Evolutionary conservation across 768 basidiomycete species (phyloP).

Genomic region (Imleria badia): DNA sequence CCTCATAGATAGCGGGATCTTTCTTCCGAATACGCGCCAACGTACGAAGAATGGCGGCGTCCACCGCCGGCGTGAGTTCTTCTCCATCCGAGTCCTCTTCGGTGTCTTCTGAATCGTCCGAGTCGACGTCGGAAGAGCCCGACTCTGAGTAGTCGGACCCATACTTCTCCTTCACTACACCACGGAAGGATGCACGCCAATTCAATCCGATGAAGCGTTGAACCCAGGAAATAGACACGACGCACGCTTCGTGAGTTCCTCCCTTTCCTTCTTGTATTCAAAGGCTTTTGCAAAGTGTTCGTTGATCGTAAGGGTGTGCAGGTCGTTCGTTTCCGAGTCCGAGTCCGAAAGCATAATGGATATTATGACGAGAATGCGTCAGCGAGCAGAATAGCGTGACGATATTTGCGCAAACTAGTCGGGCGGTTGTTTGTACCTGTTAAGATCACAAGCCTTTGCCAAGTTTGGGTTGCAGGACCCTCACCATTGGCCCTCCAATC

Average conservation of each 20-base stretch:
- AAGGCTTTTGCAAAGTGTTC: slow-evolving; percentile 81
- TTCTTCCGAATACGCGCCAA: slow-evolving; percentile 79
- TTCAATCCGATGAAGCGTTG: neutral
- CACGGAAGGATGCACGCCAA: neutral
- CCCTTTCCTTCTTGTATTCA: slow-evolving; percentile 78
- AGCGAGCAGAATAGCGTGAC: neutral
- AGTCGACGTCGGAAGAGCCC: slow-evolving; percentile 25
- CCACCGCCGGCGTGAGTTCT: slow-evolving; percentile 89
- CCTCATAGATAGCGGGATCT: slow-evolving; percentile 84
- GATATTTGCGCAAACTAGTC: neutral
- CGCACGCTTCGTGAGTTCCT: slow-evolving; percentile 78
- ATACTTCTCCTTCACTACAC: slow-evolving; percentile 81
- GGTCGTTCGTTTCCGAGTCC: slow-evolving; percentile 44
- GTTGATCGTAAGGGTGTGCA: slow-evolving; percentile 63
- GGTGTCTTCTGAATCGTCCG: slow-evolving; percentile 64
- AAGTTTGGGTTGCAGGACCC: too few species aligned
- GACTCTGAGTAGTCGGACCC: slow-evolving; percentile 61
- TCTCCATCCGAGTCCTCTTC: slow-evolving; percentile 96
- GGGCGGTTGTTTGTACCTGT: slow-evolving; percentile 20
- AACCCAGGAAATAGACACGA: slow-evolving; percentile 8
- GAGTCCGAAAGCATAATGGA: slow-evolving; percentile 48
- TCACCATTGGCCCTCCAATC: too few species aligned
- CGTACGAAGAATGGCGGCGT: slow-evolving; percentile 91
- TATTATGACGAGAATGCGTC: neutral
- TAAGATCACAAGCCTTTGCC: slow-evolving; percentile 14